Conservation (phyloP, 2,329 filamentous ascomycete genomes). For the Aspergillus eucalypticola region DNA sequence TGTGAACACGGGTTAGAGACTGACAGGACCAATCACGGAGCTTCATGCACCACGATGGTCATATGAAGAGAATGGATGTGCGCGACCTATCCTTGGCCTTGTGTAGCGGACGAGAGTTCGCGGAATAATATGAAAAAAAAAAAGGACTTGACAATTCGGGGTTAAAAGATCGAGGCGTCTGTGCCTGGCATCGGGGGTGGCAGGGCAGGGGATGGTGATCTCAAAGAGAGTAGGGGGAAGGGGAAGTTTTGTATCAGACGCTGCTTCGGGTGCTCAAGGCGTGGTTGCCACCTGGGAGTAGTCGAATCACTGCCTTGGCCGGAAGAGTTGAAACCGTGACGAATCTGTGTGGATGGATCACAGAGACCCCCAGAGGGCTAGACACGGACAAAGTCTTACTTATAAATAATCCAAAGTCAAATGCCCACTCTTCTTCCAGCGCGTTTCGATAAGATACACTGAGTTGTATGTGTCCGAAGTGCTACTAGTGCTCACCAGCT, state of each 20-base stretch:
- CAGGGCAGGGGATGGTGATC: conserved; percentile 6
- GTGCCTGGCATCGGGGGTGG: neutral
- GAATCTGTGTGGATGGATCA: neutral
- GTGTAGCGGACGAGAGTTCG: conserved; percentile 17
- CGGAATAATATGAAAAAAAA: conserved; percentile 11
- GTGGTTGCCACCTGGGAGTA: conserved; percentile 2
- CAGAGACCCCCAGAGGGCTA: neutral
- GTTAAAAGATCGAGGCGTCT: neutral
- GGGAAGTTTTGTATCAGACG: conserved; percentile 21
- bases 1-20: conserved; percentile 12
- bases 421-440: neutral
- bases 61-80: conserved; percentile 21
- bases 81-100: conserved; percentile 15
- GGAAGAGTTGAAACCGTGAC: neutral
- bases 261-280: neutral
- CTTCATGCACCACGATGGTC: conserved; percentile 13
- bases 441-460: neutral
- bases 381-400: neutral
- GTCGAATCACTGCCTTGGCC: neutral
- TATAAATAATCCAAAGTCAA: neutral
- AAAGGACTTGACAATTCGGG: neutral
- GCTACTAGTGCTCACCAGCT: neutral
- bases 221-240: conserved; percentile 7
- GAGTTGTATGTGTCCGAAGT: neutral
- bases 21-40: conserved; percentile 16